Evolutionary conservation across 768 basidiomycete species (phyloP), one percentile per base, ranked within the genome.

Genomic region (Podaxis carcinomalis): DNA sequence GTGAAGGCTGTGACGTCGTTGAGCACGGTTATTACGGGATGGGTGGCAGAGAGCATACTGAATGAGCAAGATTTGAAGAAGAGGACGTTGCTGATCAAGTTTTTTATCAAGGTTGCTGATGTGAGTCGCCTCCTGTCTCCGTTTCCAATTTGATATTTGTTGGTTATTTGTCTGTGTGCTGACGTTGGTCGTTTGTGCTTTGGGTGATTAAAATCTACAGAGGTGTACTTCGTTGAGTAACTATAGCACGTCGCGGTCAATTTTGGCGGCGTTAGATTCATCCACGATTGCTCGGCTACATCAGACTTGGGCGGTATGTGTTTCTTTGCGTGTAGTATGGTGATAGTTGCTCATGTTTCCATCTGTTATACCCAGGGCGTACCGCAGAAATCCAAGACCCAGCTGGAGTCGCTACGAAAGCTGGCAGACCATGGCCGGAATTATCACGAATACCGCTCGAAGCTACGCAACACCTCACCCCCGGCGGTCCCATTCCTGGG

Each of bases 401-500:
- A 90, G 62, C 77, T 98, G 42, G 94, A 97, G 55, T 73, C 81
- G 0, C 77, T 98, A 57, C 84, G 95, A 65, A 87, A 87, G 64
- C 78, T 98, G 36, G 93, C 95, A 13, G 95, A 98, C 71, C 93
- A 97, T 70, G 83, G 90, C 51, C 83, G 92, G 59, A 95, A 95
- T 70, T 93, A 91, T 68, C 84, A 89, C 68, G 90, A 96, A 74
- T 99, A 99, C 72, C 91, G 97, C 62, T 83, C 85, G 56, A 87
- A 82, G 65, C 82, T 99, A 63, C 86, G 94, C 55, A 92, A 90
- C 66, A 93, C 89, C n/a, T 83, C 86, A 4, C 91, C 94, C 11
- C 95, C 96, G 6, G 94, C 93, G 23, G 86, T 99, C 39, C 96
- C 96, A 1, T 99, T 98, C 83, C 81, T 99, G 51, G 96, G 95